Conservation (phyloP, 805 yeast species). For the Lipomyces sp. region DNA sequence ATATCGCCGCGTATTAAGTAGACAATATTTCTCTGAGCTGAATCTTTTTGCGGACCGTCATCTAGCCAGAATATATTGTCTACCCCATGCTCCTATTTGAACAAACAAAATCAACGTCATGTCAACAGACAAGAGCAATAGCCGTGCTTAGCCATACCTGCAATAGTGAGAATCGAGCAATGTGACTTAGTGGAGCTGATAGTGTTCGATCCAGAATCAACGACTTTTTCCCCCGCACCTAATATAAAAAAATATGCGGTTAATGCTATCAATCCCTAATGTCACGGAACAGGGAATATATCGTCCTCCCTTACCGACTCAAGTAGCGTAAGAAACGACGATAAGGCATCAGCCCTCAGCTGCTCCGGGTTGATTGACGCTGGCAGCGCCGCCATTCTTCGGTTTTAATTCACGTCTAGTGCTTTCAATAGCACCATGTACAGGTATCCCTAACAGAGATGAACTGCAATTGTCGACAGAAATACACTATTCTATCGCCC, state of each 20-base stretch:
- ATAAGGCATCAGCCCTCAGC: slow-evolving; percentile 24
- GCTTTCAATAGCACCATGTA: too few species aligned
- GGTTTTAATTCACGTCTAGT: too few species aligned
- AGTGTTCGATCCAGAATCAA: slow-evolving; percentile 48
- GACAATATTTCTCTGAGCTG: slow-evolving; percentile 27
- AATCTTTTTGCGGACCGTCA: slow-evolving; percentile 27
- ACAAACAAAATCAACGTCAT: not conserved
- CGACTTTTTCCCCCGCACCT: slow-evolving; percentile 34
- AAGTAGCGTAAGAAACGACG: slow-evolving; percentile 31
- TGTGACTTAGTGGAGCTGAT: slow-evolving; percentile 49
- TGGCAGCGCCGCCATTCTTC: slow-evolving; percentile 10
- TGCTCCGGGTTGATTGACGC: slow-evolving; percentile 19
- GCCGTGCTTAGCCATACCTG: slow-evolving; percentile 36
- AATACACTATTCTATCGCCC: too few species aligned
- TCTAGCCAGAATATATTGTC: slow-evolving; percentile 49
- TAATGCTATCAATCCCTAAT: not conserved
- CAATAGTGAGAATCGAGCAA: slow-evolving; percentile 55
- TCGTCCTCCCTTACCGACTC: slow-evolving; percentile 30
- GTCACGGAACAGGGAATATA: too few species aligned
- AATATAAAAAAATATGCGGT: not conserved
- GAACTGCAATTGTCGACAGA: too few species aligned
- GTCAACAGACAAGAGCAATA: not conserved
- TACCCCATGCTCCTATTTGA: slow-evolving; percentile 44
- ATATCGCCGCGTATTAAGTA: slow-evolving; percentile 33
- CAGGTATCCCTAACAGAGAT: too few species aligned